A percentile compares a stretch with the other conserved stretches of the same genome.
phyloP scores from a whole-genome alignment of 192 early-diverging fungal genomes.

The Piromyces sp. region DNA sequence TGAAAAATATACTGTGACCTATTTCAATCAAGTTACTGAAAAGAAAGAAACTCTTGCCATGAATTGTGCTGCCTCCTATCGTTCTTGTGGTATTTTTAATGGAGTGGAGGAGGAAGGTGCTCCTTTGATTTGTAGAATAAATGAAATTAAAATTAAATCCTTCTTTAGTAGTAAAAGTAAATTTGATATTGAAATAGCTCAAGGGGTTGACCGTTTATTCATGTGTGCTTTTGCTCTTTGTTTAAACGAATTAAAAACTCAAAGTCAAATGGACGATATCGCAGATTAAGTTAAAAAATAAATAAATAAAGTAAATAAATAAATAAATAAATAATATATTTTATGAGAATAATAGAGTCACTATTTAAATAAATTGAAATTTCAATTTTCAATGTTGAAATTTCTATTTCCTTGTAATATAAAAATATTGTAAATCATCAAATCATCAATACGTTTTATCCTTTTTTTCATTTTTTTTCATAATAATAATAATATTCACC shows the following conservation, averaged over 20 bases:
- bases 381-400: too few relatives aligned
- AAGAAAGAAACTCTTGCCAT: not conserved
- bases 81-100: not conserved
- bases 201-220: not conserved
- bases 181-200: not conserved
- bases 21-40: not conserved
- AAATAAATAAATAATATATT: too few relatives aligned
- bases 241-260: not conserved
- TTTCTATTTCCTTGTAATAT: too few relatives aligned
- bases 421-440: too few relatives aligned
- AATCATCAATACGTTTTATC: too few relatives aligned
- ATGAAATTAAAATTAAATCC: not conserved
- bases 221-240: not conserved
- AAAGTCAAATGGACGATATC: not conserved
- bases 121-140: not conserved
- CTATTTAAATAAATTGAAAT: too few relatives aligned
- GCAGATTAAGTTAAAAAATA: not conserved
- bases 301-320: too few relatives aligned
- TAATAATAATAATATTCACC: too few relatives aligned
- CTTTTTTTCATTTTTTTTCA: too few relatives aligned
- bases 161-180: not conserved
- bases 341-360: too few relatives aligned
- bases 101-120: not conserved
- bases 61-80: not conserved
- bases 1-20: not conserved